Base-by-base conservation (phyloP, 2,329 filamentous ascomycete genomes). In the Zymoseptoria tritici region DNA sequence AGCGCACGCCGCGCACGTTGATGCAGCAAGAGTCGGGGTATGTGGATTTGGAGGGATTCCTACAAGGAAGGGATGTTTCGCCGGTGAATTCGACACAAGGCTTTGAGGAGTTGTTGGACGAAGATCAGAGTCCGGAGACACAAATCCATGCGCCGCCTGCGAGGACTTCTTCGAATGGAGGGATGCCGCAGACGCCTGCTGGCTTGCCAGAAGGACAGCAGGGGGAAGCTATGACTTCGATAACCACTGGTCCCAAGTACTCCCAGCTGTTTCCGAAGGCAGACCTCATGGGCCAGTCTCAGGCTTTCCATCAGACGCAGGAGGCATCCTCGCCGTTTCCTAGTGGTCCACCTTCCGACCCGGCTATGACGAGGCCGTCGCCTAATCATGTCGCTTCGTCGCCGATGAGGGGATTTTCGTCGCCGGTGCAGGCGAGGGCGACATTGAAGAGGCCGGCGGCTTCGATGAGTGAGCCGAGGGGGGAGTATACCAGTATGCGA, bases 281-380 rank as follows among this genome's bases (percentile, higher is more conserved):
- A n/a, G 65, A 67, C 50, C 55, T 63, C 2, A 71, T 80, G 68
- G 77, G 75, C 42, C 70, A 77, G 24, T 79, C 77, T 7, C 78
- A 80, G 59, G 69, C 75, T 11, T 80, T 79, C 64, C 71, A 76
- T 55, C 73, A 75, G 24, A 79, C 77, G 1, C 78, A 79, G 62
- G 76, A 74, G 21, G 71, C 70, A 19, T 79, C 78, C 0, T 79
- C 78, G 22, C 77, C 78, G 19, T 63, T 72, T 3, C 65, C 70
- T 19, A 74, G 74, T 58, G 69, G 62, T 2, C 65, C 67, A 3
- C 70, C 66, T n/a, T 79, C 78, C 16, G 78, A 80, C 62, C 72
- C 75, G 1, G 67, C 79, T 19, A 73, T 76, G 57, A 74, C 75
- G 42, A 75, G 78, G 20, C 78, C 78, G 2, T 79, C 77, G 19